Evolutionary conservation across 345 rosid genomes (phyloP).

Genomic region (Lepidium africanum): DNA sequence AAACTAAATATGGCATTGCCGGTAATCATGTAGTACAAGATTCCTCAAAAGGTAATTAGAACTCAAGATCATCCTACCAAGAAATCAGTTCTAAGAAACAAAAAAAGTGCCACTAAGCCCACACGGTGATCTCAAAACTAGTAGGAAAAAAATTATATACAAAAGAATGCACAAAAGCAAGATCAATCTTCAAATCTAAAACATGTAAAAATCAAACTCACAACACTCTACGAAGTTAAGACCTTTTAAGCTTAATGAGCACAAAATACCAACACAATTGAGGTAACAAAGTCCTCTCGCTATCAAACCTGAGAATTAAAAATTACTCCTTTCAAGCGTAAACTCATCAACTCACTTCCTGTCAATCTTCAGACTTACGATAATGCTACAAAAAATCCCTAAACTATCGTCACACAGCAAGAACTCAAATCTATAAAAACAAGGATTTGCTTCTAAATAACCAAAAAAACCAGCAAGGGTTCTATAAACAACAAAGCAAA

Average conservation of each 20-base stretch:
- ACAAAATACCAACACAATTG: background rate
- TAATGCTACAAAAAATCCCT: background rate
- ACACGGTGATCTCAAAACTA: background rate
- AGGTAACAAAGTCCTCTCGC: background rate
- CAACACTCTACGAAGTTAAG: background rate
- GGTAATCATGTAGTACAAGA: background rate
- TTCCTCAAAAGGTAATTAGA: background rate
- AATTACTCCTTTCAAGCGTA: background rate
- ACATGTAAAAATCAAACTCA: slow-evolving; percentile 2
- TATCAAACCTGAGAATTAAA: background rate
- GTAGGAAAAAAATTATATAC: background rate
- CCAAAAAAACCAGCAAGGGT: background rate
- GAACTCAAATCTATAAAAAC: background rate
- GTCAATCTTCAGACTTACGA: background rate
- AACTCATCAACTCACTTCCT: background rate
- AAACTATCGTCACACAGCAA: background rate
- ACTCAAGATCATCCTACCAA: background rate
- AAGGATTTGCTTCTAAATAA: background rate
- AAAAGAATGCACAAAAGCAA: background rate
- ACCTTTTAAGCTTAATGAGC: background rate
- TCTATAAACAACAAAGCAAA: background rate
- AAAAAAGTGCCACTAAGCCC: background rate
- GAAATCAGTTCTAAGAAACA: background rate
- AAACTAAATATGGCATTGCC: background rate
- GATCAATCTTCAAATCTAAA: background rate